These are phyloP conservation scores for Lentinula raphanica DNA, from an alignment of 768 basidiomycete genomes.

Conservation along the genomic window DNA sequence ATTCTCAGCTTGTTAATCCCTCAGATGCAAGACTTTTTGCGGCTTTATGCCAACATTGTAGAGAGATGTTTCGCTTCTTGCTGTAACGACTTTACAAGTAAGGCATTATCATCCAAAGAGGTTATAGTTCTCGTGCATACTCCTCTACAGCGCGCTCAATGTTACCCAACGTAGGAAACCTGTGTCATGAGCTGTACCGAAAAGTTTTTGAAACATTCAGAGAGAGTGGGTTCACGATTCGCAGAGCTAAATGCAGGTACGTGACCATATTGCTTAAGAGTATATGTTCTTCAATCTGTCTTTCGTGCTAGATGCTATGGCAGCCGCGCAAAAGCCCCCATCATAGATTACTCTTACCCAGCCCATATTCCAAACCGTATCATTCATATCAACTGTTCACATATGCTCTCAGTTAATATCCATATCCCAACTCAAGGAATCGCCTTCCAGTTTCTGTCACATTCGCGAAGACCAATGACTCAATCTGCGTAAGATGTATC, in stretches of 20 bases:
- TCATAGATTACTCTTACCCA: background rate
- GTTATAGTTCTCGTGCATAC: conserved; percentile 32
- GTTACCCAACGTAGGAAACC: conserved; percentile 51
- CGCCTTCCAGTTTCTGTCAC: too few relatives aligned
- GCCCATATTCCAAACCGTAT: background rate
- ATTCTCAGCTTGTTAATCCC: background rate
- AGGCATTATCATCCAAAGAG: conserved; percentile 90
- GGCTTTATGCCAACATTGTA: conserved; percentile 89
- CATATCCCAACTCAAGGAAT: background rate
- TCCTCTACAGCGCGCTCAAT: conserved; percentile 1
- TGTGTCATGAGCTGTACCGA: conserved; percentile 94
- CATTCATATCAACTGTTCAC: background rate
- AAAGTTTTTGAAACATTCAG: conserved; percentile 96
- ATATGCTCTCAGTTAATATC: background rate
- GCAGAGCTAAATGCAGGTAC: conserved; percentile 88
- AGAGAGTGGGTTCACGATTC: conserved; percentile 87
- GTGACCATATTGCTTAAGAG: conserved; percentile 21
- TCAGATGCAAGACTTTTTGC: conserved; percentile 98
- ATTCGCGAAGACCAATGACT: too few relatives aligned
- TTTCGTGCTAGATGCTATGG: background rate
- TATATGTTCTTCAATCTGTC: background rate
- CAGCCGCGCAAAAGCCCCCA: conserved; percentile 2
- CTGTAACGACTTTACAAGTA: conserved; percentile 95
- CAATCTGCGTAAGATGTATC: too few relatives aligned
- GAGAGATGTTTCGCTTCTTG: conserved; percentile 96